These are phyloP conservation scores for Ceratobasidium sp. DNA, from an alignment of 1,284 basidiomycete genomes.

Conservation along the genomic window DNA sequence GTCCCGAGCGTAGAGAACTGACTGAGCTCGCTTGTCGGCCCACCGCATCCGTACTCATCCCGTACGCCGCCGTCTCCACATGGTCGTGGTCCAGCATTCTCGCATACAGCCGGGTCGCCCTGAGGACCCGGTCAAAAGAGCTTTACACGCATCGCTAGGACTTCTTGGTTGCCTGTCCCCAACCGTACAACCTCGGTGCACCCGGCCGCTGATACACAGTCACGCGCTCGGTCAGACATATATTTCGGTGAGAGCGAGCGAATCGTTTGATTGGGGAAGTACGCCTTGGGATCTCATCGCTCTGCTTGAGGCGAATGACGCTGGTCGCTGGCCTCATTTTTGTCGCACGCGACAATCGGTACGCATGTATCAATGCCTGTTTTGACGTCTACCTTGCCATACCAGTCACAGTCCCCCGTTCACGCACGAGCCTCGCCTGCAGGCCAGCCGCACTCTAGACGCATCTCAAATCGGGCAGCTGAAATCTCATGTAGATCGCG, in stretches of 20 bases:
- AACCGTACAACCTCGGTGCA: constrained; percentile 25
- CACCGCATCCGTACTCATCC: constrained; percentile 7
- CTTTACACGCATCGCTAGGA: constrained; percentile 38
- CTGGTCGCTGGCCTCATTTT: background rate
- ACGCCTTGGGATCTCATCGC: constrained; percentile 6
- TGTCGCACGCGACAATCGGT: background rate
- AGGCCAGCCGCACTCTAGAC: constrained; percentile 10
- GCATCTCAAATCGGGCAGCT: constrained; percentile 25
- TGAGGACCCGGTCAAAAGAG: constrained; percentile 15
- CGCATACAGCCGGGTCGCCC: constrained; percentile 15
- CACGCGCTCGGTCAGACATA: constrained; percentile 10
- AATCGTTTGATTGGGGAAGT: background rate
- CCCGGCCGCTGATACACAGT: constrained; percentile 30
- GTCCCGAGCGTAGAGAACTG: constrained; percentile 10
- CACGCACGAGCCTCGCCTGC: constrained; percentile 27
- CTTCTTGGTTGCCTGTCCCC: constrained; percentile 24
- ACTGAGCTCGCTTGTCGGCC: constrained; percentile 38
- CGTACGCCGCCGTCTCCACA: background rate
- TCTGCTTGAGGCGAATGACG: background rate
- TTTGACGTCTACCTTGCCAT: constrained; percentile 2
- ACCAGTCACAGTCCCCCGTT: background rate
- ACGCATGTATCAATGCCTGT: background rate
- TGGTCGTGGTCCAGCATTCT: constrained; percentile 15
- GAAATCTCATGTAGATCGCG: constrained; percentile 15
- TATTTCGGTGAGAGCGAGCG: background rate